A percentile compares a stretch with the other conserved stretches of the same genome.
These are phyloP conservation scores for Alloascoidea africana DNA, from an alignment of 805 yeast genomes.

Conservation along the genomic window DNA sequence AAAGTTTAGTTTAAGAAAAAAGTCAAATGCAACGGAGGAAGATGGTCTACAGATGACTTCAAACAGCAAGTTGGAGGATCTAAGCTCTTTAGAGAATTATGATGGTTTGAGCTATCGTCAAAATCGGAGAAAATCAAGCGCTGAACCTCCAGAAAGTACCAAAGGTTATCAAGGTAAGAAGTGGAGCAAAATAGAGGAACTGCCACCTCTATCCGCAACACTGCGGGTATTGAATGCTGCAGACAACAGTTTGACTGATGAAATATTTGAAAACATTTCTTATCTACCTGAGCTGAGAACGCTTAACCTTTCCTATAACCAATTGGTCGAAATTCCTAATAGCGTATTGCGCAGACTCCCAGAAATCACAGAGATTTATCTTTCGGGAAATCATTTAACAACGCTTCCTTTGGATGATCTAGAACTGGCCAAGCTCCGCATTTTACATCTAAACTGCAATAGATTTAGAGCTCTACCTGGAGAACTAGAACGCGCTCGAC, in stretches of 20 bases:
- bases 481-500: conserved; percentile 55
- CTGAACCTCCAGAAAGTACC: background rate
- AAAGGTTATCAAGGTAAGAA: no score
- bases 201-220: conserved; percentile 18
- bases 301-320: conserved; percentile 75
- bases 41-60: background rate
- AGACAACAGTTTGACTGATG: conserved; percentile 75
- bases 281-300: conserved; percentile 38
- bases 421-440: conserved; percentile 42
- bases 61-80: no score
- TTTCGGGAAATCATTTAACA: conserved; percentile 73
- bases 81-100: background rate
- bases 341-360: conserved; percentile 49
- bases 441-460: conserved; percentile 67
- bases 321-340: conserved; percentile 62
- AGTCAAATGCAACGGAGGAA: background rate
- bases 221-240: conserved; percentile 49
- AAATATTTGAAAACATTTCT: conserved; percentile 54
- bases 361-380: conserved; percentile 44
- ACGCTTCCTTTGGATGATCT: conserved; percentile 81
- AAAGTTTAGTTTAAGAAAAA: conserved; percentile 20
- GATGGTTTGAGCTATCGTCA: background rate
- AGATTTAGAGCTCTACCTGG: conserved; percentile 79
- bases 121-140: background rate
- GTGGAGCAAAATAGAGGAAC: no score